Evolutionary conservation across 176 grass and related monocot genomes (phyloP), one percentile per base, ranked within the genome.

Genomic region (Lolium multiflorum): DNA sequence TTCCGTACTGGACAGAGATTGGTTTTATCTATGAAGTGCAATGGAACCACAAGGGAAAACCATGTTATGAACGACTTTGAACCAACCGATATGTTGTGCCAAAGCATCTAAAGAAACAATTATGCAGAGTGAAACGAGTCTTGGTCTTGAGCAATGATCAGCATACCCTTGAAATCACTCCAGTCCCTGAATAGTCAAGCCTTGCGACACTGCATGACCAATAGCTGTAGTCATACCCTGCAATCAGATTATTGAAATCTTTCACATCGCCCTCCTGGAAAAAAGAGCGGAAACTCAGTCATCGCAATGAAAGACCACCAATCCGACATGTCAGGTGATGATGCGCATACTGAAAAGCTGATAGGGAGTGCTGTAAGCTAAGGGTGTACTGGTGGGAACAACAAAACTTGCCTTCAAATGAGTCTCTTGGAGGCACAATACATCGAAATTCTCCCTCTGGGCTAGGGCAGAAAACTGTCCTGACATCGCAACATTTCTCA

Each of bases 381-480:
- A 55, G 7, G 46, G 1, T 65, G 7, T 25, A 58, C n/a, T 37
- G 43, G 59, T 48, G 8, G 75, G 48, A 83, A 79, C 20, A 79
- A 49, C 3, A 82, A 75, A 35, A 89, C 82, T 81, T 90, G 74
- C 96, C 96, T 93, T 62, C 81, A 98, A 84, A 83, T 98, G 92
- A 21, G 96, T 98, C 78, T 98, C 96, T 76, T 98, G 96, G 76
- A 98, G 88, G 41, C 96, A 98, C 21, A 98, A 61, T 12, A 98
- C 88, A 80, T 98, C 96, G 83, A 95, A 98, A 85, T 94, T 87
- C 64, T 98, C 96, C 64, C 90, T 90, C 69, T 88, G 56, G 64
- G 88, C 91, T 12, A 98, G 49, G 78, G 83, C 86, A 80, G 89
- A 93, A 77, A 87, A 93, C 20, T 57, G 73, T 65, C 87, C 78